A percentile compares a stretch with the other conserved stretches of the same genome.
These are phyloP conservation scores for Colletotrichum viniferum DNA, from an alignment of 2,329 filamentous ascomycete genomes.

Conservation along the genomic window DNA sequence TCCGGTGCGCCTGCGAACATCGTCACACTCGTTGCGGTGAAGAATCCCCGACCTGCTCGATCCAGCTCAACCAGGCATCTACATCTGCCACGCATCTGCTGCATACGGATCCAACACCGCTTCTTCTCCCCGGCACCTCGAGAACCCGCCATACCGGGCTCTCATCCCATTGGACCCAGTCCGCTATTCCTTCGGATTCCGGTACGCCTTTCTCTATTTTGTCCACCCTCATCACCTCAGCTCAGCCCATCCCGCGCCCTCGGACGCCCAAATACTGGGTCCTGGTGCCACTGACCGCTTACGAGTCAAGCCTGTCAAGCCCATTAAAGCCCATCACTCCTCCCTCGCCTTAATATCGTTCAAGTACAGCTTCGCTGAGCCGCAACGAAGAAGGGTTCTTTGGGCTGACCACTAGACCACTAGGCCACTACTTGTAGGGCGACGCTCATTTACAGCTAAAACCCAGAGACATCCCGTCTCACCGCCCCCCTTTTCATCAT, in stretches of 20 bases:
- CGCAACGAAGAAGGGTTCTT: constrained; percentile 3
- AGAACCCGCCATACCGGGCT: not conserved
- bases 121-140: not conserved
- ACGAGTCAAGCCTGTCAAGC: constrained; percentile 1
- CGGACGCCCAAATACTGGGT: constrained; percentile 1
- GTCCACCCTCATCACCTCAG: not conserved
- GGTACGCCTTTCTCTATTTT: constrained; percentile 1
- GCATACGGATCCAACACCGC: not conserved
- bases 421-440: constrained; percentile 2
- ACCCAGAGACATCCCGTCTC: not conserved
- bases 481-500: not conserved
- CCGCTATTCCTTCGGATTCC: not conserved
- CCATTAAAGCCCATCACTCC: not conserved
- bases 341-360: not conserved
- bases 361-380: constrained; percentile 1
- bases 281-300: constrained; percentile 2
- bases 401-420: constrained; percentile 9
- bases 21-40: not conserved
- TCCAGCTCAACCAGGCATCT: not conserved
- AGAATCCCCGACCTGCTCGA: not conserved
- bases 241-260: constrained; percentile 6
- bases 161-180: not conserved
- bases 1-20: not conserved
- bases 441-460: constrained; percentile 1
- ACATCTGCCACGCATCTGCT: not conserved